These are phyloP conservation scores for Backusella morwellensis DNA, from an alignment of 192 early-diverging fungal species.

Conservation along the genomic window DNA sequence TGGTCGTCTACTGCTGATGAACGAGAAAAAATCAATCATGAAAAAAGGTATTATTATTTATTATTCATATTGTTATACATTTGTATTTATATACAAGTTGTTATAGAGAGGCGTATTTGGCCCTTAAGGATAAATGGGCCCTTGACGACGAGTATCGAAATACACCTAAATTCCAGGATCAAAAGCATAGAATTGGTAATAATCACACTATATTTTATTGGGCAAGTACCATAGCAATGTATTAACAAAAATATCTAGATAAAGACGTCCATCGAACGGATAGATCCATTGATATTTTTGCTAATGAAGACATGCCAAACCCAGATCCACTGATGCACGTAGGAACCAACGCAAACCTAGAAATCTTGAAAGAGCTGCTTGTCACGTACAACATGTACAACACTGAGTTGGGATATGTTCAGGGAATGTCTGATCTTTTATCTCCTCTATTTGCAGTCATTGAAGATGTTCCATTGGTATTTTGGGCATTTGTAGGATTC, in stretches of 20 bases:
- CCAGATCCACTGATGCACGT: conserved; percentile 43
- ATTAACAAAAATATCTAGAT: conserved; percentile 41
- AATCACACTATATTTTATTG: background rate
- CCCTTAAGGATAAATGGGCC: conserved; percentile 66
- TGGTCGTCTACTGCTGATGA: conserved; percentile 79
- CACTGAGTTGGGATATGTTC: conserved; percentile 85
- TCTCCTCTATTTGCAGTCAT: conserved; percentile 89
- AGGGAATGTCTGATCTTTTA: conserved; percentile 97
- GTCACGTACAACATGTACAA: conserved; percentile 91
- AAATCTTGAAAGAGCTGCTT: conserved; percentile 87
- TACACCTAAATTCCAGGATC: conserved; percentile 63
- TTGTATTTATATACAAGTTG: background rate
- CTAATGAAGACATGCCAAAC: conserved; percentile 59
- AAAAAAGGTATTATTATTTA: conserved; percentile 35
- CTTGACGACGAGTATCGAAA: conserved; percentile 54
- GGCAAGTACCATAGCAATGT: too few relatives aligned
- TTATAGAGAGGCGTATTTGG: conserved; percentile 59
- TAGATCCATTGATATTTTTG: conserved; percentile 80
- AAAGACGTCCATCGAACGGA: conserved; percentile 99
- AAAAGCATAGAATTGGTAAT: conserved; percentile 62
- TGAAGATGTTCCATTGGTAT: conserved; percentile 84
- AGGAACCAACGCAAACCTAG: conserved; percentile 74
- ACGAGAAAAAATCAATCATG: conserved; percentile 52
- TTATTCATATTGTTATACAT: background rate
- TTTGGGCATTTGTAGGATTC: conserved; percentile 89